These are phyloP conservation scores for Cubamyces lactineus DNA, from an alignment of 768 basidiomycete genomes.

Conservation along the genomic window DNA sequence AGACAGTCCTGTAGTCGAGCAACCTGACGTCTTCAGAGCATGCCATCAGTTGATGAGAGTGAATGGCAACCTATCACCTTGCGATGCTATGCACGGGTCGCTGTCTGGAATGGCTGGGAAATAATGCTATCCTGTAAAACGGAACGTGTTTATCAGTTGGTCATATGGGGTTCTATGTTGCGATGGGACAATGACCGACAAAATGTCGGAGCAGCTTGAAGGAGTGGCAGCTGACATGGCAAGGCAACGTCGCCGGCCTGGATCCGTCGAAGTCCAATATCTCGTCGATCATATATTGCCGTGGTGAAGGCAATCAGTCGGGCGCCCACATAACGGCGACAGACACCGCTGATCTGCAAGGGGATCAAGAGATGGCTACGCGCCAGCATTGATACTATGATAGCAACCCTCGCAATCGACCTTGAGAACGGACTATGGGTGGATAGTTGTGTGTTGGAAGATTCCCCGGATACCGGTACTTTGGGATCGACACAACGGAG, in stretches of 20 bases:
- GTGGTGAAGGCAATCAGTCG: not conserved
- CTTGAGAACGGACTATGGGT: not conserved
- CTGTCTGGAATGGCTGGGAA: not conserved
- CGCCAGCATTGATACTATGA: not conserved
- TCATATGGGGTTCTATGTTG: too few species aligned
- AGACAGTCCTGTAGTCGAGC: constrained; percentile 8
- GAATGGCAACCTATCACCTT: constrained; percentile 5
- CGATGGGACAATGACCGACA: too few species aligned
- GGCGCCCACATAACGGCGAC: not conserved
- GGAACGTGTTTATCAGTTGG: not conserved
- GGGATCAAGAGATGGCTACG: constrained; percentile 2
- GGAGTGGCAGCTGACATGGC: too few species aligned
- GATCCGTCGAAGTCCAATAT: too few species aligned
- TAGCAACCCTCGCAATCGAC: not conserved
- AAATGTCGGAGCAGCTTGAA: too few species aligned
- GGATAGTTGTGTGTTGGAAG: not conserved
- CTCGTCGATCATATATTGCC: not conserved
- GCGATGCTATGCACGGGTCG: not conserved
- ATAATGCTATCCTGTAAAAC: not conserved
- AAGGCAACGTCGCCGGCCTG: too few species aligned
- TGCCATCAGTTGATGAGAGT: constrained; percentile 20
- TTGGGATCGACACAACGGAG: too few species aligned
- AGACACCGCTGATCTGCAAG: constrained; percentile 16
- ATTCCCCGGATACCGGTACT: too few species aligned
- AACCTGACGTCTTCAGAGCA: constrained; percentile 14